Percentiles rank a stretch among this genome's conserved stretches.
These are phyloP conservation scores for Starmerella floricola DNA, from an alignment of 805 yeast genomes.

Conservation along the genomic window DNA sequence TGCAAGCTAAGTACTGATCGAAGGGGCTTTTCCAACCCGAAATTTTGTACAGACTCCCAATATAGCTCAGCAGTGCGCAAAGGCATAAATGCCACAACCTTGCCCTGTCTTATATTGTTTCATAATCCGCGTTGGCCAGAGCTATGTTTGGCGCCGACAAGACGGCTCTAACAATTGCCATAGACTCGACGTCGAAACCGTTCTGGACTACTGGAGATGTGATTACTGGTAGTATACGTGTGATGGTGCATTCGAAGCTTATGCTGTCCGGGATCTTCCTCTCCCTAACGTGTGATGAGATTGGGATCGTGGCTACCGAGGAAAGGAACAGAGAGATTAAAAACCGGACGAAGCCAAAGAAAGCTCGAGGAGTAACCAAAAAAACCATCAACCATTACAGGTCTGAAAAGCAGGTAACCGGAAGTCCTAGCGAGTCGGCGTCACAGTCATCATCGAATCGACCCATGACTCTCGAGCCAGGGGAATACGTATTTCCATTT, in stretches of 20 bases:
- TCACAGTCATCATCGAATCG: background rate
- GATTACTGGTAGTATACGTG: constrained; percentile 9
- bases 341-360: background rate
- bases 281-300: constrained; percentile 10
- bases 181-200: constrained; percentile 8
- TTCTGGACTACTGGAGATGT: constrained; percentile 14
- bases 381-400: background rate
- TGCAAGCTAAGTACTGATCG: too few relatives aligned
- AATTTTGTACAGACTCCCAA: too few relatives aligned
- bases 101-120: too few relatives aligned
- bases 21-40: too few relatives aligned
- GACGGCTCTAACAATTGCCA: background rate
- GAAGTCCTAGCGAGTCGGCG: background rate
- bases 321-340: background rate
- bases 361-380: background rate
- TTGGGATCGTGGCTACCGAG: constrained; percentile 3
- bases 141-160: constrained; percentile 7
- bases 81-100: too few relatives aligned
- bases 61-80: too few relatives aligned
- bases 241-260: background rate
- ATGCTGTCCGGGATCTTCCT: constrained; percentile 3
- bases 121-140: too few relatives aligned
- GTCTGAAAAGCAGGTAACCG: background rate
- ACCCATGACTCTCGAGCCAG: constrained; percentile 6
- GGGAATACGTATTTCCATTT: constrained; percentile 16